Evolutionary conservation across 805 yeast genomes (phyloP).

Genomic region (Wickerhamiella kazuoi): DNA sequence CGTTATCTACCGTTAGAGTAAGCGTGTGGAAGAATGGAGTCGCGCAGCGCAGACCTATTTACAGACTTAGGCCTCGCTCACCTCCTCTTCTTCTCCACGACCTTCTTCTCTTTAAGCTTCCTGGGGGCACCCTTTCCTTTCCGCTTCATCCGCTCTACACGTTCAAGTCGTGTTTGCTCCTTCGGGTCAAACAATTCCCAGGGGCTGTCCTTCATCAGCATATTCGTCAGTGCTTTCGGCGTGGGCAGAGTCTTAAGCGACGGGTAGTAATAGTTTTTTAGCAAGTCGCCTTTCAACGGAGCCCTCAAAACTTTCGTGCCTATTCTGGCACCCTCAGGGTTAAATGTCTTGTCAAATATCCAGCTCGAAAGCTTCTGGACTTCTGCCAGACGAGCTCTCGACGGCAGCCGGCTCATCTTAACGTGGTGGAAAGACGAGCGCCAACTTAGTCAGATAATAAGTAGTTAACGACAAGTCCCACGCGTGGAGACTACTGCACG

Average conservation of each 20-base stretch:
- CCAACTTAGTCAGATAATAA: too few relatives aligned
- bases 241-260: constrained; percentile 12
- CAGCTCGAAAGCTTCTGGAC: constrained; percentile 17
- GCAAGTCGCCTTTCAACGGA: constrained; percentile 18
- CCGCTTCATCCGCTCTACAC: constrained; percentile 13
- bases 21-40: too few relatives aligned
- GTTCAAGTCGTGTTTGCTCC: constrained; percentile 13
- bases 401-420: background rate
- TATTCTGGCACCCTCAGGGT: constrained; percentile 18
- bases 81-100: constrained; percentile 11
- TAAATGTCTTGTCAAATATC: constrained; percentile 19
- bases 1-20: too few relatives aligned
- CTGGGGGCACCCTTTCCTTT: constrained; percentile 20
- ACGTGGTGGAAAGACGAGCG: too few relatives aligned
- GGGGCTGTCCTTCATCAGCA: constrained; percentile 5
- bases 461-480: too few relatives aligned
- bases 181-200: constrained; percentile 15
- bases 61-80: background rate
- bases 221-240: constrained; percentile 12
- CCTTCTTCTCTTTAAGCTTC: constrained; percentile 18
- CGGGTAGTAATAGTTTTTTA: constrained; percentile 21
- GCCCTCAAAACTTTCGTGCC: constrained; percentile 21
- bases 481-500: too few relatives aligned
- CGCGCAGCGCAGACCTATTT: too few relatives aligned
- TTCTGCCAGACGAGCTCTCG: constrained; percentile 14